These are phyloP conservation scores for Aschersonia sp. DNA, from an alignment of 2,329 filamentous ascomycete genomes.

Conservation along the genomic window DNA sequence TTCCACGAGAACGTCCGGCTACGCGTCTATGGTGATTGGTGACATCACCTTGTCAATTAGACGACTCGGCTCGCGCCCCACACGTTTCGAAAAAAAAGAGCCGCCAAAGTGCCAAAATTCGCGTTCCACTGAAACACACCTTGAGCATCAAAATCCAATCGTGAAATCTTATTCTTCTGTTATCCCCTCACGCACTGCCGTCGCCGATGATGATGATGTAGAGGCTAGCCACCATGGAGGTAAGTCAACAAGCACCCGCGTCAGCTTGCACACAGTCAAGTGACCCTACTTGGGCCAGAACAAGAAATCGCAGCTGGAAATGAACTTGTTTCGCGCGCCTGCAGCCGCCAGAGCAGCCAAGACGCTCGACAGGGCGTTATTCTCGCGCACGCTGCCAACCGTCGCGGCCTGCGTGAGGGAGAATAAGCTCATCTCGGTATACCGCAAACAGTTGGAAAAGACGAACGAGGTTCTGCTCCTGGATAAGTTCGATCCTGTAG, in stretches of 20 bases:
- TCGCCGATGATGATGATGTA: too few species aligned
- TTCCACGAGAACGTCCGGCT: too few species aligned
- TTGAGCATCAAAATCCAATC: not conserved
- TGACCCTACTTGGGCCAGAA: not conserved
- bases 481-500: slow-evolving; percentile 50
- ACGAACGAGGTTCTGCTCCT: slow-evolving; percentile 51
- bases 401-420: slow-evolving; percentile 69
- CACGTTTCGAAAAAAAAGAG: not conserved
- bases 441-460: slow-evolving; percentile 50
- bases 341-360: slow-evolving; percentile 61
- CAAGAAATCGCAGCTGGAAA: slow-evolving; percentile 19
- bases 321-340: slow-evolving; percentile 60
- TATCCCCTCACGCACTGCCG: too few species aligned
- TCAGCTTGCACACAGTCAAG: too few species aligned
- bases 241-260: too few species aligned
- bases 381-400: slow-evolving; percentile 60
- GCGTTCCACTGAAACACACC: too few species aligned
- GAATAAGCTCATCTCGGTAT: slow-evolving; percentile 57
- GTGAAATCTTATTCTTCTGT: not conserved
- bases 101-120: too few species aligned
- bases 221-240: too few species aligned
- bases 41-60: slow-evolving; percentile 1
- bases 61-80: not conserved
- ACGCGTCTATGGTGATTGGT: not conserved
- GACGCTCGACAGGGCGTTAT: slow-evolving; percentile 70